Evolutionary conservation across 768 basidiomycete genomes (phyloP), one percentile per base, ranked within the genome.

Genomic region (Tylopilus sp.): DNA sequence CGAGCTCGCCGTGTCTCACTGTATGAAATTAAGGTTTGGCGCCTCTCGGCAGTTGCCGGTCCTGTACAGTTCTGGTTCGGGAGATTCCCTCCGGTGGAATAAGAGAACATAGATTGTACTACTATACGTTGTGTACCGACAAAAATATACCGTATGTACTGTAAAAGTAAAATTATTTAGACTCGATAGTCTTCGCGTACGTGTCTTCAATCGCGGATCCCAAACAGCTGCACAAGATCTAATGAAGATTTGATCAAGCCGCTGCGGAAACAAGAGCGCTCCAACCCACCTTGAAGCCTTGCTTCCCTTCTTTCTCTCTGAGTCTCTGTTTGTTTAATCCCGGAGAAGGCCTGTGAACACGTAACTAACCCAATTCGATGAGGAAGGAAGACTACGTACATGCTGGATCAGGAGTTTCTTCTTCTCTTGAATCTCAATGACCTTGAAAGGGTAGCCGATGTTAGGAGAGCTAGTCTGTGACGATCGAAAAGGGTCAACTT

Each of bases 361-460:
- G 13, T 36, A 14, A 37, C 48, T 33, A 41, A 10, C 37, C 36
- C 62, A 17, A 4, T 34, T 19, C 24, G 13, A 37, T 13, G 21
- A 29, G 41, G 21, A 29, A 17, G 17, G 6, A 21, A 5, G 33
- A 33, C 21, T 16, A 61, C 68, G 14, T 57, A 87, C 90, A 72
- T 92, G 82, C 62, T 87, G 77, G 51, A 95, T 84, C 37, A 95
- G 68, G 29, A 72, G 73, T 71, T 92, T 92, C 74, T 94, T 94
- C 63, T 79, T 79, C 53, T 89, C 87, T 66, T 95, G 92, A 54
- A 94, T 95, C 24, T 89, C 90, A 40, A 95, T 76, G 38, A 88
- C 84, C 83, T 80, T 63, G 31, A 52, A 38, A 10, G n/a, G 38
- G 31, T 2, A 28, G 19, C 50, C 36, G n/a, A 24, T 28, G 10